phyloP scores from a whole-genome alignment of 1,284 basidiomycete species.

The Pulveroboletus ridleyi region DNA sequence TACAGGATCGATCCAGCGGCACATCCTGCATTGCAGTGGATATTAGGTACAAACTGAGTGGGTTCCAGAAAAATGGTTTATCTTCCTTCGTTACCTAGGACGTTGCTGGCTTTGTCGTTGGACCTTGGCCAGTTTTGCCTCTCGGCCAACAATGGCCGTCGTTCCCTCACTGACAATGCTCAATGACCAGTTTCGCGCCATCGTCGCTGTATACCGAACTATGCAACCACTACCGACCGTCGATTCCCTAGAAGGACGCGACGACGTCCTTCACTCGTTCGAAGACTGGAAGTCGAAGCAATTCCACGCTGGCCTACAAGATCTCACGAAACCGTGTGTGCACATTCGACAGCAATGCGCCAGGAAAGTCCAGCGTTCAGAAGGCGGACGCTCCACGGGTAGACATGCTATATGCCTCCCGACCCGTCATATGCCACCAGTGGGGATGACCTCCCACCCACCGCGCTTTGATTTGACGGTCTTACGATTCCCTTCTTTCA shows the following conservation, averaged over 20 bases:
- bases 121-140: conserved; percentile 41
- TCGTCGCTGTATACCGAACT: conserved; percentile 51
- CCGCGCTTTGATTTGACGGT: no score
- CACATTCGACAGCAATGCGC: conserved; percentile 34
- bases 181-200: conserved; percentile 66
- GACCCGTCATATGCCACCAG: no score
- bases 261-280: no score
- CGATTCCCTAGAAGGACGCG: no score
- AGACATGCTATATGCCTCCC: no score
- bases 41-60: no score
- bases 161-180: conserved; percentile 50
- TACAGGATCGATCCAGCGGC: no score
- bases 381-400: conserved; percentile 12
- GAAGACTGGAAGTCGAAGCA: no score
- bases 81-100: conserved; percentile 19
- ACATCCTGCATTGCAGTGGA: no score
- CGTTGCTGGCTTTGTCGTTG: conserved; percentile 40
- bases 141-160: conserved; percentile 37
- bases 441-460: no score
- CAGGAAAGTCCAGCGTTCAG: conserved; percentile 20
- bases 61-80: conserved; percentile 26
- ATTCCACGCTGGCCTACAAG: no score
- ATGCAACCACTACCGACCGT: conserved; percentile 49
- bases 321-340: conserved; percentile 36
- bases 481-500: no score